A percentile compares a stretch with the other conserved stretches of the same genome.
phyloP scores from a whole-genome alignment of 805 yeast genomes.

The Metschnikowia colocasiae region DNA sequence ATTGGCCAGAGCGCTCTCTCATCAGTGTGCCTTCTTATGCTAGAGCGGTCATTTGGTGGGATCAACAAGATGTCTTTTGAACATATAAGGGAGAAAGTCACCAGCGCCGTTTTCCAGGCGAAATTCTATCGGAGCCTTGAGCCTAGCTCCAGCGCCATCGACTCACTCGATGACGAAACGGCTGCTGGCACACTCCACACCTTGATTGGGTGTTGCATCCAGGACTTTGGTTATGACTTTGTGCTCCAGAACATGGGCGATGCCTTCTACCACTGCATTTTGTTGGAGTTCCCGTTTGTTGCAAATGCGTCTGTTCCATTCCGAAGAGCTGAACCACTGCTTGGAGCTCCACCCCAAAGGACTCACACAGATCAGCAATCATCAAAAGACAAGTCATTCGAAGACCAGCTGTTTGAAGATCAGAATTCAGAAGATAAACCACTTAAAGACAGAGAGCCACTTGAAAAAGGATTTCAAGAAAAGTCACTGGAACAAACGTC shows the following conservation, averaged over 20 bases:
- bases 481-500: too few species aligned
- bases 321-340: background rate
- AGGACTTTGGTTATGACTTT: constrained; percentile 77
- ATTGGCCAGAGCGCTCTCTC: constrained; percentile 57
- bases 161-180: constrained; percentile 44
- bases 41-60: constrained; percentile 59
- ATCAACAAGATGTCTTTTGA: constrained; percentile 53
- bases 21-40: constrained; percentile 55
- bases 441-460: too few species aligned
- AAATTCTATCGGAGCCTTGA: constrained; percentile 48
- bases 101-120: constrained; percentile 39
- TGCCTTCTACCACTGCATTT: constrained; percentile 56
- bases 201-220: constrained; percentile 64
- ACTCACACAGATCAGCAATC: background rate
- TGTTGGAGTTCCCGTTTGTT: constrained; percentile 63
- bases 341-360: background rate
- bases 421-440: too few species aligned
- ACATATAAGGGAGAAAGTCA: constrained; percentile 46
- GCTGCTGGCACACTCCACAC: constrained; percentile 55
- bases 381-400: too few species aligned
- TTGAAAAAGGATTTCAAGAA: too few species aligned
- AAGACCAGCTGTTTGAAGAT: too few species aligned
- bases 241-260: constrained; percentile 65
- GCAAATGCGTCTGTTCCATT: constrained; percentile 39
- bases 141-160: constrained; percentile 28